Evolutionary conservation across 2,329 filamentous ascomycete genomes (phyloP).

Genomic region (Trichoderma sp.): DNA sequence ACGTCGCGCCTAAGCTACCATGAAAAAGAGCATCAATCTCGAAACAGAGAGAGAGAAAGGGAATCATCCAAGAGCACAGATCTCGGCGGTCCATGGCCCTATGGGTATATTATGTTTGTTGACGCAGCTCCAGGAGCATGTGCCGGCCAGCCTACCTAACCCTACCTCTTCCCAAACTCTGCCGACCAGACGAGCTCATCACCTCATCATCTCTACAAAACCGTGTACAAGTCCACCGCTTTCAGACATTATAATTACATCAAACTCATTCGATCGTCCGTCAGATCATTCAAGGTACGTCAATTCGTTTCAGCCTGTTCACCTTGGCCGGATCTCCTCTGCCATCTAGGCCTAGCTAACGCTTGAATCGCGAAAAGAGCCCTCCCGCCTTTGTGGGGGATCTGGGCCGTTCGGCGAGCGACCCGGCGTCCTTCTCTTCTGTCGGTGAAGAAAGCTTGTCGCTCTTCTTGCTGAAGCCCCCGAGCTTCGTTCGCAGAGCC

Average conservation of each 20-base stretch:
- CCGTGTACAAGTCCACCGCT: background rate
- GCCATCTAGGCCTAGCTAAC: constrained; percentile 35
- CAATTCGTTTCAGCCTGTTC: background rate
- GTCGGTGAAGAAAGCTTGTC: constrained; percentile 31
- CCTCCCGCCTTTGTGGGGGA: constrained; percentile 39
- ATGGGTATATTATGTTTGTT: constrained; percentile 21
- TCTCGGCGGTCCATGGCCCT: background rate
- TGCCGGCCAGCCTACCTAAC: background rate
- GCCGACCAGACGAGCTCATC: background rate
- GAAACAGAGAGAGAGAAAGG: background rate
- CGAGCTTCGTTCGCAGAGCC: constrained; percentile 49
- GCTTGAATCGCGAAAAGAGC: constrained; percentile 51
- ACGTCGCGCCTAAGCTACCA: constrained; percentile 33
- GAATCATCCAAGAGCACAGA: background rate
- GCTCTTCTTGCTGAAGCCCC: constrained; percentile 39
- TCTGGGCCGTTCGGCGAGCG: constrained; percentile 35
- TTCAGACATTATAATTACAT: constrained; percentile 12
- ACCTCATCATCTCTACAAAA: background rate
- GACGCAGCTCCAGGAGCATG: background rate
- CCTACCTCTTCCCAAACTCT: background rate
- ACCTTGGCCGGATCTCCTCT: too few relatives aligned
- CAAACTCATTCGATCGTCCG: constrained; percentile 16
- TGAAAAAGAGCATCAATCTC: background rate
- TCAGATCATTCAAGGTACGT: constrained; percentile 21
- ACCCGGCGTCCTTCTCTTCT: constrained; percentile 30